A percentile compares a stretch with the other conserved stretches of the same genome.
Evolutionary conservation across 1,284 basidiomycete species (phyloP).

Genomic region (Thecaphora thlaspeos): DNA sequence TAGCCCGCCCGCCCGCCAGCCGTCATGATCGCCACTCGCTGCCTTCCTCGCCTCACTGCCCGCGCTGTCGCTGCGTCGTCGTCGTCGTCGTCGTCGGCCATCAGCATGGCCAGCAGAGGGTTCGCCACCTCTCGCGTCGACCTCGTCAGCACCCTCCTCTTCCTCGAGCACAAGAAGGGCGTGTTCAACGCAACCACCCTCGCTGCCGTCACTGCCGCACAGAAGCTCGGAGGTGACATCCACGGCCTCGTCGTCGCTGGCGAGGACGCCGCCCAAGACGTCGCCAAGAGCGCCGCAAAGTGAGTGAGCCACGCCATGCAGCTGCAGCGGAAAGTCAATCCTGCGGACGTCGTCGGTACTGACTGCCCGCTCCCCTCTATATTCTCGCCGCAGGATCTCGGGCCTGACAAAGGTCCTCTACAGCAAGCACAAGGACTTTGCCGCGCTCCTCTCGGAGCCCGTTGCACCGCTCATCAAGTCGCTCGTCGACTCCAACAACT

Average conservation of each 20-base stretch:
- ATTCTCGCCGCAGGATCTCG: constrained; percentile 59
- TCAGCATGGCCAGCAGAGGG: constrained; percentile 17
- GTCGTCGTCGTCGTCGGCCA: not conserved
- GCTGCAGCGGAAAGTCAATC: not conserved
- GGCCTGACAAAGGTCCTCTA: constrained; percentile 61
- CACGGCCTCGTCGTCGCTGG: constrained; percentile 82
- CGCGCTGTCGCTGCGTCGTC: constrained; percentile 8
- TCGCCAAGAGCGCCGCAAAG: constrained; percentile 78
- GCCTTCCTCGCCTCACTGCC: constrained; percentile 20
- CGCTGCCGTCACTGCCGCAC: constrained; percentile 84
- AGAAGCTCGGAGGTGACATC: constrained; percentile 76
- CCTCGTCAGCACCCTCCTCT: constrained; percentile 67
- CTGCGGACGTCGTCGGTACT: not conserved
- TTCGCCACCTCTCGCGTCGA: constrained; percentile 47
- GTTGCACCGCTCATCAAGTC: constrained; percentile 63
- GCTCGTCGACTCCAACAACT: constrained; percentile 61
- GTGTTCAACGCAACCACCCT: constrained; percentile 80
- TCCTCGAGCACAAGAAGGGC: constrained; percentile 82
- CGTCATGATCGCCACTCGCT: constrained; percentile 36
- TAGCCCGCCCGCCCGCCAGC: constrained; percentile 8
- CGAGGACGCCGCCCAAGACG: constrained; percentile 69
- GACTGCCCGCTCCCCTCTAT: not conserved
- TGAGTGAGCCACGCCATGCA: constrained; percentile 57
- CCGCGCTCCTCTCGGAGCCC: constrained; percentile 55
- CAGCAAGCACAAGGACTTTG: constrained; percentile 61